Conservation (phyloP, 306 rosid species). For the Urtica urens region DNA sequence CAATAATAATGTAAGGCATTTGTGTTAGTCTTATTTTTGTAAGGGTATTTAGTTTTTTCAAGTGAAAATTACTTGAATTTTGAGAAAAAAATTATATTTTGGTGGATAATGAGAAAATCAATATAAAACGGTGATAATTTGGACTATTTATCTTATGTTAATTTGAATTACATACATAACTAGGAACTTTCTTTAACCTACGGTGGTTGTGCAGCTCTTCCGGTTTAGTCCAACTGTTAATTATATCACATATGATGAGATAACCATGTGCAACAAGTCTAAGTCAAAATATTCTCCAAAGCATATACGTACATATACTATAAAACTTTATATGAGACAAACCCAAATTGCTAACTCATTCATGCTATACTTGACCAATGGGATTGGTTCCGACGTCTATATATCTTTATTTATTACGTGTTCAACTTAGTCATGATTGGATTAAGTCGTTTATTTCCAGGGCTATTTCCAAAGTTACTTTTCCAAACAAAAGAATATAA, state of each 20-base stretch:
- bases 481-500: too few relatives aligned
- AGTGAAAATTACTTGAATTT: too few relatives aligned
- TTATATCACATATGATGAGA: background rate
- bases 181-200: background rate
- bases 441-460: background rate
- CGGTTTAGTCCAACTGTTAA: background rate
- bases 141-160: too few relatives aligned
- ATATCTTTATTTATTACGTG: background rate
- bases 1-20: too few relatives aligned
- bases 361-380: background rate
- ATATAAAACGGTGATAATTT: too few relatives aligned
- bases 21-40: too few relatives aligned
- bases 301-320: background rate
- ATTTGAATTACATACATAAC: background rate
- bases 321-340: background rate
- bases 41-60: too few relatives aligned
- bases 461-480: too few relatives aligned
- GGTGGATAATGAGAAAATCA: too few relatives aligned
- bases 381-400: background rate
- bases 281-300: background rate
- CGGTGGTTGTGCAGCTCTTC: background rate
- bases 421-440: background rate
- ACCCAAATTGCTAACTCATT: background rate
- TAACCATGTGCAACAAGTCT: constrained; percentile 1
- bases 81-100: too few relatives aligned